These are phyloP conservation scores for Neofusicoccum kwambonambiense DNA, from an alignment of 2,329 filamentous ascomycete genomes.

Conservation along the genomic window DNA sequence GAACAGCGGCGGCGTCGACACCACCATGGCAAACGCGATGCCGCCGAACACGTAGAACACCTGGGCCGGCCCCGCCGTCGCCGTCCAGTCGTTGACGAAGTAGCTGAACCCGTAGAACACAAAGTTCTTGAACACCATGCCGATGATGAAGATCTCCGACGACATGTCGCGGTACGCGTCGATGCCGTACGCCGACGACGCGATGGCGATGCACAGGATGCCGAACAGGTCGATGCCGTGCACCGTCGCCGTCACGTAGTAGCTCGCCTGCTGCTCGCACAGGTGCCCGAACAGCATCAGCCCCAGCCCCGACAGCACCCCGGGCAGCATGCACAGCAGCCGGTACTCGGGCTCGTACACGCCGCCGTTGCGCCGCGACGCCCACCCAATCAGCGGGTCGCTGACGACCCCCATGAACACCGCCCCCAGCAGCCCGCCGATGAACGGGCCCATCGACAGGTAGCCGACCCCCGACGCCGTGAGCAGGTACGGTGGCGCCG, in stretches of 20 bases:
- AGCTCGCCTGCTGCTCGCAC: conserved; percentile 21
- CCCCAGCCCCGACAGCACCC: conserved; percentile 30
- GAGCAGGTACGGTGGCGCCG: conserved; percentile 38
- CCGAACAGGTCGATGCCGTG: conserved; percentile 36
- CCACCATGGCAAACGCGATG: conserved; percentile 26
- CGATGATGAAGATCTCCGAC: conserved; percentile 45
- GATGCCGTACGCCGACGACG: conserved; percentile 37
- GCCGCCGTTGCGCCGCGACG: conserved; percentile 25
- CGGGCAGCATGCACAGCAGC: conserved; percentile 14
- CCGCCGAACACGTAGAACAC: conserved; percentile 43
- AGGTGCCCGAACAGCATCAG: conserved; percentile 42
- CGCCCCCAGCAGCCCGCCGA: conserved; percentile 35
- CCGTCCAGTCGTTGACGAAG: conserved; percentile 46
- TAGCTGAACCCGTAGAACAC: conserved; percentile 45
- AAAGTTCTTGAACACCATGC: conserved; percentile 47
- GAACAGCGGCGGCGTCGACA: conserved; percentile 33
- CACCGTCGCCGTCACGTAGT: conserved; percentile 34
- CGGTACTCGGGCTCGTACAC: conserved; percentile 30
- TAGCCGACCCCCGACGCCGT: conserved; percentile 48
- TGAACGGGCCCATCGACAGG: conserved; percentile 39
- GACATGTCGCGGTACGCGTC: conserved; percentile 43
- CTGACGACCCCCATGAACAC: conserved; percentile 41
- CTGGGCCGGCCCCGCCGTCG: conserved; percentile 31
- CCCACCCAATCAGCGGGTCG: conserved; percentile 26
- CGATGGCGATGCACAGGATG: conserved; percentile 32